Evolutionary conservation across 371 early-diverging fungal species (phyloP).

Genomic region (Entomophthora muscae): DNA sequence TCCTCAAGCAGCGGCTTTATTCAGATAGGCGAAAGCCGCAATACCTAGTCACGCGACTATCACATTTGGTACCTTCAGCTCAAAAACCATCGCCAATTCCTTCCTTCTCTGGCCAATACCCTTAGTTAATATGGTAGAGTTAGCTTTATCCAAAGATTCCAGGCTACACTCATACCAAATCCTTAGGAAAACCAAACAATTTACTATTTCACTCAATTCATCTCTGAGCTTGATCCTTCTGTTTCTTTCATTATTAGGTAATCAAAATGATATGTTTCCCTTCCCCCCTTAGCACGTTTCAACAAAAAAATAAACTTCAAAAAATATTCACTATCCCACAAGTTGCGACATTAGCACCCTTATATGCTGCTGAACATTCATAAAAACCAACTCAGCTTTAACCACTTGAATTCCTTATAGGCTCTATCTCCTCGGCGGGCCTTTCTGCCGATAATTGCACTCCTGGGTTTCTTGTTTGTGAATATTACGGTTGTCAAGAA

Average conservation of each 20-base stretch:
- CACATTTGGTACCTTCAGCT: not conserved
- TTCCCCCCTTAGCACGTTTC: not conserved
- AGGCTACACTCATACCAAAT: not conserved
- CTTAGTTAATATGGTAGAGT: not conserved
- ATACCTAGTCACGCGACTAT: not conserved
- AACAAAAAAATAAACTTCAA: no score
- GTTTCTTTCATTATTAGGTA: not conserved
- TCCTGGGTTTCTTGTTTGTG: conserved; percentile 2
- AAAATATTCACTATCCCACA: no score
- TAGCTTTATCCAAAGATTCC: not conserved
- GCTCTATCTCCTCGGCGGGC: not conserved
- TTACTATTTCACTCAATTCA: no score
- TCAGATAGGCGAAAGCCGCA: not conserved
- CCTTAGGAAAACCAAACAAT: not conserved
- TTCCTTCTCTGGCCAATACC: not conserved
- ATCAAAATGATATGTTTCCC: not conserved
- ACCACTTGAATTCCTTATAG: not conserved
- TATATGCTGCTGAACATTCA: no score
- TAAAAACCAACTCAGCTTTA: not conserved
- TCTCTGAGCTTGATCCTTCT: not conserved
- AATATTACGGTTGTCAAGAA: conserved; percentile 3
- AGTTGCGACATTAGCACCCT: no score
- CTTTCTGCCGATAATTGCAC: not conserved
- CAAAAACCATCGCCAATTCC: not conserved
- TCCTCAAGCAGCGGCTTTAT: not conserved